Evolutionary conservation across 176 grass and related monocot genomes (phyloP).

Genomic region (Paspalum vaginatum): DNA sequence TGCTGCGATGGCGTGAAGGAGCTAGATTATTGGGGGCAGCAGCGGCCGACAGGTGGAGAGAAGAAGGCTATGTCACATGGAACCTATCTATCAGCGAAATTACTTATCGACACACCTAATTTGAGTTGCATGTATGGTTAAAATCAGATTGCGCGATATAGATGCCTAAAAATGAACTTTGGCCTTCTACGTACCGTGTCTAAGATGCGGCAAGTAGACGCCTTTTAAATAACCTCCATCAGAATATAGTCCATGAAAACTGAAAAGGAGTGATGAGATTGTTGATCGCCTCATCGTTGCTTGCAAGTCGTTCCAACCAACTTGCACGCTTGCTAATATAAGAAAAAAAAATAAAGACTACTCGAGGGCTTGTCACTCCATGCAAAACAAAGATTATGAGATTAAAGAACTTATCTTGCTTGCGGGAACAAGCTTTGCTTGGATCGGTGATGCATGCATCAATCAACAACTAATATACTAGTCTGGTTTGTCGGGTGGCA

Average conservation of each 20-base stretch:
- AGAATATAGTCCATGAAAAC: conserved; percentile 16
- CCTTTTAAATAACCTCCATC: background rate
- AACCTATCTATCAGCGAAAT: too few species aligned
- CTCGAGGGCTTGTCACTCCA: conserved; percentile 16
- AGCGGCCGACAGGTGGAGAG: too few species aligned
- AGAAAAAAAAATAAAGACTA: background rate
- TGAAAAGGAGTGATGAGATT: conserved; percentile 35
- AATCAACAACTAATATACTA: conserved; percentile 16
- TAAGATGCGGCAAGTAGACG: conserved; percentile 12
- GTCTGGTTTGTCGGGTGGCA: conserved; percentile 38
- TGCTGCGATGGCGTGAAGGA: too few species aligned
- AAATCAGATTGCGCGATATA: too few species aligned
- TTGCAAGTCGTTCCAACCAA: conserved; percentile 48
- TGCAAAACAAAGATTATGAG: background rate
- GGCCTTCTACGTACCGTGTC: too few species aligned
- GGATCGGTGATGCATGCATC: conserved; percentile 33
- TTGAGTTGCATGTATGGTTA: too few species aligned
- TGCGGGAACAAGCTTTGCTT: background rate
- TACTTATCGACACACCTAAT: too few species aligned
- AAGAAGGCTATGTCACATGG: too few species aligned
- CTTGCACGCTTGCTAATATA: conserved; percentile 39
- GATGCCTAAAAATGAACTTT: too few species aligned
- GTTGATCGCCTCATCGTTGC: conserved; percentile 40
- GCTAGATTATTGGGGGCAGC: too few species aligned
- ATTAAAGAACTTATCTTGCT: background rate